Base-by-base conservation (phyloP, 495 filamentous ascomycete genomes). In the Podospora pseudopauciseta region DNA sequence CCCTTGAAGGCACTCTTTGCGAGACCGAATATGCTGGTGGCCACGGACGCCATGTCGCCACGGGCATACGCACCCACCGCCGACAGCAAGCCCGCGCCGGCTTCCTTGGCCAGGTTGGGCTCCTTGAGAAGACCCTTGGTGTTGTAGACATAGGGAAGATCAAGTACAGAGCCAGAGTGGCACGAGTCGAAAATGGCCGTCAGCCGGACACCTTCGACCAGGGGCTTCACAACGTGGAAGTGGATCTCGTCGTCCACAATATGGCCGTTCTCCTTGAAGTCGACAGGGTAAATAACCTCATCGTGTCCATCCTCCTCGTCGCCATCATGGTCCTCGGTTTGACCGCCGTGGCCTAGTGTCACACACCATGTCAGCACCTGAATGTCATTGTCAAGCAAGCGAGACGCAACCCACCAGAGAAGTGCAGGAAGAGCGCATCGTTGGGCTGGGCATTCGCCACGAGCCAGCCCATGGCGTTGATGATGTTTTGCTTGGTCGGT, bases 191-290 rank as follows among this genome's bases (percentile, higher is more conserved):
- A 99, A 80, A 99, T 98, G 63, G 92, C 92, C 0, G 95, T 99
- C 66, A 99, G 82, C 19, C 95, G 90, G 60, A 97, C 94, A 69
- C 95, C 95, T 13, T 92, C 86, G 71, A 86, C 86, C 15, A 99
- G 86, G 16, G 92, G 87, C 64, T 83, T 84, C 65, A 99, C 93
- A 83, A 99, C 92, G 72, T 91, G 89, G 66, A 88, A 84, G 75
- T 98, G 95, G 87, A 99, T 92, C 75, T 97, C 90, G 75, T 99
- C 95, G 75, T 99, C 95, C 59, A 96, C 92, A 73, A 99, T 97
- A 78, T 97, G 94, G 23, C 94, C 93, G 27, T 87, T 88, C n/a
- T 80, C 79, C 67, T 92, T 84, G 83, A 93, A 97, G 79, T 99
- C 95, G 20, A 97, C 91, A 0, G 95, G 95, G 79, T 97, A 99